Percentiles rank a stretch among this genome's conserved stretches.
Evolutionary conservation across 129 eudicot genomes (phyloP).

Genomic region (Saposhnikovia divaricata): DNA sequence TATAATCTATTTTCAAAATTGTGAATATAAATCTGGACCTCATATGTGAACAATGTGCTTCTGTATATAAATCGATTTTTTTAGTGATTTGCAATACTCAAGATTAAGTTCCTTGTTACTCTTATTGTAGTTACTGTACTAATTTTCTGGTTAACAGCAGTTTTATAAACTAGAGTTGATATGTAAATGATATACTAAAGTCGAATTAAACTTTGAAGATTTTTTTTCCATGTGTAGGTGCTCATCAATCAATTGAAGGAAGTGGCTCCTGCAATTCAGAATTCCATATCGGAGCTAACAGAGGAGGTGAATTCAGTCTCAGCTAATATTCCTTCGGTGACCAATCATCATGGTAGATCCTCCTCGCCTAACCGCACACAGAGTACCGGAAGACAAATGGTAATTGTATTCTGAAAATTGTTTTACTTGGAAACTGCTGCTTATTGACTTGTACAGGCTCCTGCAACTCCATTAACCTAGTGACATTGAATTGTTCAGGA

Average conservation of each 20-base stretch:
- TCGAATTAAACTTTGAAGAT: neutral
- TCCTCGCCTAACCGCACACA: slow-evolving; percentile 68
- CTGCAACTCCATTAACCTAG: slow-evolving; percentile 10
- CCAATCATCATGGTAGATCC: slow-evolving; percentile 47
- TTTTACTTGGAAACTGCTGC: neutral
- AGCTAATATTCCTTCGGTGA: slow-evolving; percentile 52
- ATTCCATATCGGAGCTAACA: slow-evolving; percentile 71
- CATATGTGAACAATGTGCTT: neutral
- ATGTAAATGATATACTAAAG: neutral
- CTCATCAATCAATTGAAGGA: slow-evolving; percentile 89
- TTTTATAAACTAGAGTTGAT: neutral
- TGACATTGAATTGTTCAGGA: slow-evolving; percentile 37
- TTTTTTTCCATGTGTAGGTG: slow-evolving; percentile 42
- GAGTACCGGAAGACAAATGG: slow-evolving; percentile 73
- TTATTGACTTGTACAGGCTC: neutral
- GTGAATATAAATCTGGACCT: neutral
- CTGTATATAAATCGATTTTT: neutral
- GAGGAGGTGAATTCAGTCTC: slow-evolving; percentile 76
- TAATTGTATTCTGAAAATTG: slow-evolving; percentile 17
- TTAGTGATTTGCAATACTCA: neutral
- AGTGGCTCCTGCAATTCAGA: slow-evolving; percentile 81
- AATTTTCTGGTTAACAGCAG: neutral
- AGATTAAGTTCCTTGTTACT: neutral
- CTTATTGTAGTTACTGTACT: neutral
- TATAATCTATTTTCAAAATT: neutral